Evolutionary conservation across 257 asterid genomes (phyloP).

Genomic region (Coffea eugenioides): DNA sequence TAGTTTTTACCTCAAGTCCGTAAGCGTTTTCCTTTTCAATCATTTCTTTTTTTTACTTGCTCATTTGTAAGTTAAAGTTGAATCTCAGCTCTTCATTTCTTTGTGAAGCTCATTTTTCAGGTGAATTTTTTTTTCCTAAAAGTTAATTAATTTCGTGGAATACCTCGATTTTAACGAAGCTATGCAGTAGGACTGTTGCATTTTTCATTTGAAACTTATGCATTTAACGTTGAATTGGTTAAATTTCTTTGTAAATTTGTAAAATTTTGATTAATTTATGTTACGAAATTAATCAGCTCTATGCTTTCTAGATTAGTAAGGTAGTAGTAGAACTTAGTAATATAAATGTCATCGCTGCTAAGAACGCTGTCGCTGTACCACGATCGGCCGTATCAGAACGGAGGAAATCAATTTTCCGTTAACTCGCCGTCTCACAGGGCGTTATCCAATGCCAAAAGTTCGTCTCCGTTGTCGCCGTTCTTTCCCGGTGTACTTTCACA

Average conservation of each 20-base stretch:
- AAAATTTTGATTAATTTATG: not conserved
- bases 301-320: not conserved
- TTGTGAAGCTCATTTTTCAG: not conserved
- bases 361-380: conserved; percentile 71
- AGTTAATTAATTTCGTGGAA: not conserved
- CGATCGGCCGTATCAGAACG: conserved; percentile 68
- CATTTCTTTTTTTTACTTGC: not conserved
- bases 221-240: not conserved
- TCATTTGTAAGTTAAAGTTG: not conserved
- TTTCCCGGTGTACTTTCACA: conserved; percentile 38
- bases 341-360: conserved; percentile 55
- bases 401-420: conserved; percentile 43
- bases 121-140: too few species aligned
- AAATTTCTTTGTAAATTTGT: not conserved
- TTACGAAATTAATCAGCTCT: not conserved
- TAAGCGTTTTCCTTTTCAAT: not conserved
- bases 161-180: not conserved
- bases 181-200: not conserved
- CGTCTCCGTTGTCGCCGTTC: conserved; percentile 41
- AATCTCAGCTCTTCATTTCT: not conserved
- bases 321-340: too few species aligned
- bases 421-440: conserved; percentile 70
- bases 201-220: not conserved
- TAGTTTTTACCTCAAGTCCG: not conserved
- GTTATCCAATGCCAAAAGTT: conserved; percentile 41